Conservation (phyloP, 75 land plant genomes). For the Picea glauca region DNA sequence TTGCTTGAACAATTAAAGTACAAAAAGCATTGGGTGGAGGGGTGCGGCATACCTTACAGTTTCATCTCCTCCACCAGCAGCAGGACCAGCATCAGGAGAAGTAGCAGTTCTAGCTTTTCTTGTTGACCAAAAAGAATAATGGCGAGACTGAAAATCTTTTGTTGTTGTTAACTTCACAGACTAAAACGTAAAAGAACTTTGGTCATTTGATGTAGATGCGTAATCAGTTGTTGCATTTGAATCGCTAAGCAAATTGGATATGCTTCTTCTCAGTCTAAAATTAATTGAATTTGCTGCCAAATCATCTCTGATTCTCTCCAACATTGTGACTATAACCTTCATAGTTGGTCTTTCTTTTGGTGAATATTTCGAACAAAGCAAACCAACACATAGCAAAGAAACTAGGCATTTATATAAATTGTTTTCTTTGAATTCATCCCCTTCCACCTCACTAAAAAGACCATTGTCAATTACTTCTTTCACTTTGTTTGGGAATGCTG, state of each 20-base stretch:
- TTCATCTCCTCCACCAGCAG: too few species aligned
- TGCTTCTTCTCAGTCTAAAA: neutral
- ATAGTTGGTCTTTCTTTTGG: constrained; percentile 30
- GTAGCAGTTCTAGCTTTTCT: too few species aligned
- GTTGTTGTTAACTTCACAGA: too few species aligned
- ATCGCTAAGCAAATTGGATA: neutral
- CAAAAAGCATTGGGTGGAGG: too few species aligned
- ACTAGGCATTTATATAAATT: neutral
- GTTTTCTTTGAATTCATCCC: neutral
- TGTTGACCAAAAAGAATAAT: too few species aligned
- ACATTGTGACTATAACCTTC: constrained; percentile 14
- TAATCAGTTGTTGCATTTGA: neutral
- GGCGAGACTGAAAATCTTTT: too few species aligned
- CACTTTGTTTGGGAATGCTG: neutral
- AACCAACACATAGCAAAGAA: constrained; percentile 11
- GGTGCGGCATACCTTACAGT: too few species aligned
- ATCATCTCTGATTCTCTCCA: neutral
- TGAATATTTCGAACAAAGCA: constrained; percentile 23
- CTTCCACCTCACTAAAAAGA: neutral
- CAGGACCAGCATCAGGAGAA: too few species aligned
- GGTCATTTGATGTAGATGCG: neutral
- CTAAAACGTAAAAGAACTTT: neutral
- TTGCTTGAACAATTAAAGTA: too few species aligned
- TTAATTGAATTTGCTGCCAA: neutral
- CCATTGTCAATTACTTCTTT: neutral